Evolutionary conservation across 2,329 filamentous ascomycete species (phyloP).

Genomic region (Ambrosiella xylebori): DNA sequence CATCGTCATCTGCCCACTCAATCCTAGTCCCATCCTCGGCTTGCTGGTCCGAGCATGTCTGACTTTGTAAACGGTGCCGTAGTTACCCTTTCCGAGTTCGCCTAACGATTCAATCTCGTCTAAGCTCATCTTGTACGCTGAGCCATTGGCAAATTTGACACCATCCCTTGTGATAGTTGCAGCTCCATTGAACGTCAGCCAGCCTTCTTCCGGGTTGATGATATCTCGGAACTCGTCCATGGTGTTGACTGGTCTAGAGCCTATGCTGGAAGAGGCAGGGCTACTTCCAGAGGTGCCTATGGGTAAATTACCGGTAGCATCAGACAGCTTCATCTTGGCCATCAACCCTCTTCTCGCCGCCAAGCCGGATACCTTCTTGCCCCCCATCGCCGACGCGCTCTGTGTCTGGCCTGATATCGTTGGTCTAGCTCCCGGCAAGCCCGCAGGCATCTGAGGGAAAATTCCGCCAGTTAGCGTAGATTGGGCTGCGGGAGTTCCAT

Average conservation of each 20-base stretch:
- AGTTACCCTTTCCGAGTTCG: constrained; percentile 94
- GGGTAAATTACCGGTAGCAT: constrained; percentile 7
- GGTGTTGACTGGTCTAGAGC: constrained; percentile 22
- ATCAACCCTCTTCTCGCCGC: constrained; percentile 43
- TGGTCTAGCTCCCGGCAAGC: neutral
- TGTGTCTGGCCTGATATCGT: neutral
- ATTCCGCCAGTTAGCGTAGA: neutral
- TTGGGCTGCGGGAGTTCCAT: neutral
- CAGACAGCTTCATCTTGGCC: constrained; percentile 26
- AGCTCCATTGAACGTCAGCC: constrained; percentile 81
- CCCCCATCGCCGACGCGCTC: neutral
- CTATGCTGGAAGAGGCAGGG: too few relatives aligned
- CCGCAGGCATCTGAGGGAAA: neutral
- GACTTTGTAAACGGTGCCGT: constrained; percentile 95
- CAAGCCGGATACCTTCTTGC: constrained; percentile 28
- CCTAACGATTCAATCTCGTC: constrained; percentile 89
- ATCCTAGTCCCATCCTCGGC: constrained; percentile 41
- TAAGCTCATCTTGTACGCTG: constrained; percentile 80
- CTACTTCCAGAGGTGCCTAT: constrained; percentile 5
- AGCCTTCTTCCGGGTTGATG: constrained; percentile 82
- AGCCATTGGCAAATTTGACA: constrained; percentile 81
- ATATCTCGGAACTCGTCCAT: constrained; percentile 53
- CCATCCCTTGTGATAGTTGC: constrained; percentile 77
- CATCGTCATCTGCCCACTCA: constrained; percentile 28
- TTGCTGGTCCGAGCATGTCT: constrained; percentile 54